These are phyloP conservation scores for Quercus phellos DNA, from an alignment of 331 rosid genomes.

Conservation along the genomic window DNA sequence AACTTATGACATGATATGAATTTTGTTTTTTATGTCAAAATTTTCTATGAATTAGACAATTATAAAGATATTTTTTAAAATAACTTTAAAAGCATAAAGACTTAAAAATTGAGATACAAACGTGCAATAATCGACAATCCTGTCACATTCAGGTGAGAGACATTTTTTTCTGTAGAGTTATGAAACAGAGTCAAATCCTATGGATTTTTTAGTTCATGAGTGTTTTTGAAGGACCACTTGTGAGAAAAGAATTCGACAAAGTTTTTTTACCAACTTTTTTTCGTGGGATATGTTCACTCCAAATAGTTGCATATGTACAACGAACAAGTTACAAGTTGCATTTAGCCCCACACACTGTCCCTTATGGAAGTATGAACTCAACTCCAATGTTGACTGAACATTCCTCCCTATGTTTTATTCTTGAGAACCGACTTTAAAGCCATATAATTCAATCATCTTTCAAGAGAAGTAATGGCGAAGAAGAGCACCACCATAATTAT, in stretches of 20 bases:
- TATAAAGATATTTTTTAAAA: too few species aligned
- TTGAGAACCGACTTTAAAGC: too few species aligned
- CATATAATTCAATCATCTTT: neutral
- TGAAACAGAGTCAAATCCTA: too few species aligned
- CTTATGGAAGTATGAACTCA: neutral
- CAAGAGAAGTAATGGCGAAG: neutral
- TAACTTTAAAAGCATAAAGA: too few species aligned
- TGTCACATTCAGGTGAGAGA: too few species aligned
- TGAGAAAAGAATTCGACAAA: neutral
- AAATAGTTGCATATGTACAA: neutral
- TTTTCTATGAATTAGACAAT: too few species aligned
- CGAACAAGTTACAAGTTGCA: neutral
- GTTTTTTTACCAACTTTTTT: neutral
- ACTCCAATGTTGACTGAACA: neutral
- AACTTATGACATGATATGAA: too few species aligned
- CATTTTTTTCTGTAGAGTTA: too few species aligned
- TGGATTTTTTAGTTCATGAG: too few species aligned
- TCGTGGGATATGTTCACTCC: neutral
- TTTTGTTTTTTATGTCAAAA: too few species aligned
- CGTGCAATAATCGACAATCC: too few species aligned
- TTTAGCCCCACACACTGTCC: neutral
- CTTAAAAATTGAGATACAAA: too few species aligned
- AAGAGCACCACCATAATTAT: neutral
- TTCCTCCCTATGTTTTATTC: neutral
- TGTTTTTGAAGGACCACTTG: neutral